These are phyloP conservation scores for Suillus cothurnatus DNA, from an alignment of 768 basidiomycete species.

Conservation along the genomic window DNA sequence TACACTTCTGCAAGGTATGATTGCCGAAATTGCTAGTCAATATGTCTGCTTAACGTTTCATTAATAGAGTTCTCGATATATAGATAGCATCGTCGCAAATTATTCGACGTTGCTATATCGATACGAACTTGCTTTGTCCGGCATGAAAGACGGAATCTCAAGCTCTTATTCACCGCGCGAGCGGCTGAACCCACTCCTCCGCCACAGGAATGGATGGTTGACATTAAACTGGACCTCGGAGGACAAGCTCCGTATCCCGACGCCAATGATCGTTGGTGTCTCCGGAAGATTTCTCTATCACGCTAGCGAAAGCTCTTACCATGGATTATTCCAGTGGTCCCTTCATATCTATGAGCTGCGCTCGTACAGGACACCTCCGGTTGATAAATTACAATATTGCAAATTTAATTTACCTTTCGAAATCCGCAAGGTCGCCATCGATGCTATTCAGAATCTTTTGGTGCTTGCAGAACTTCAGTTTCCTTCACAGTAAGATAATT, in stretches of 20 bases:
- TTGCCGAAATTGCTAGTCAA: background rate
- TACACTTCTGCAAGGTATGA: slow-evolving; percentile 33
- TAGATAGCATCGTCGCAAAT: slow-evolving; percentile 22
- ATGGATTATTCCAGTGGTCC: slow-evolving; percentile 35
- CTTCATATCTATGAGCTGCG: slow-evolving; percentile 36
- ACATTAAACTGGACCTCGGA: slow-evolving; percentile 33
- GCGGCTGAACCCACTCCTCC: slow-evolving; percentile 32
- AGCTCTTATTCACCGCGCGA: slow-evolving; percentile 19
- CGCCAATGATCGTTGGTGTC: slow-evolving; percentile 36
- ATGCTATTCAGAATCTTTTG: slow-evolving; percentile 32
- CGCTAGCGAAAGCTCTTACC: slow-evolving; percentile 33
- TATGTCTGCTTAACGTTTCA: background rate
- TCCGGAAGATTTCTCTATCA: slow-evolving; percentile 36
- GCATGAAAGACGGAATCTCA: slow-evolving; percentile 30
- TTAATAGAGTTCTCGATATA: slow-evolving; percentile 26
- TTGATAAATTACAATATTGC: slow-evolving; percentile 29
- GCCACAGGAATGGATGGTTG: slow-evolving; percentile 36
- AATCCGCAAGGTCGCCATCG: slow-evolving; percentile 35
- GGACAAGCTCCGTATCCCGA: slow-evolving; percentile 32
- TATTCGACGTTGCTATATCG: slow-evolving; percentile 34
- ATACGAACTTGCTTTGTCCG: slow-evolving; percentile 34
- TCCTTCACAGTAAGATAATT: slow-evolving; percentile 25
- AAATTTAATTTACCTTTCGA: slow-evolving; percentile 36
- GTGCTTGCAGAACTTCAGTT: slow-evolving; percentile 32
- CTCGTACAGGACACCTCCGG: slow-evolving; percentile 31